phyloP scores from a whole-genome alignment of 441 rosid genomes.

The Populus tomentosa region DNA sequence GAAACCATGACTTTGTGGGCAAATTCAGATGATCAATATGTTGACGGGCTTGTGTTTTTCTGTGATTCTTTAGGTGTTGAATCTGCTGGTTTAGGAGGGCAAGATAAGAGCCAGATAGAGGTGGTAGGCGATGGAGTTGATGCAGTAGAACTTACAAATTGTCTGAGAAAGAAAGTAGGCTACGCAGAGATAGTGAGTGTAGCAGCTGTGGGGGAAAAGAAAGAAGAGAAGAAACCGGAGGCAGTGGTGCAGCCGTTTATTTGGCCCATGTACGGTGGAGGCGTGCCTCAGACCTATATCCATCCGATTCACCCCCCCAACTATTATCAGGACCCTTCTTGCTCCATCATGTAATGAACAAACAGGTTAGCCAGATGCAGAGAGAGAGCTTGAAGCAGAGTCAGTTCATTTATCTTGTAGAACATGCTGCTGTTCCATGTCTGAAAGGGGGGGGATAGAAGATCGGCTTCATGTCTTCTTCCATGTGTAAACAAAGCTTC shows the following conservation, averaged over 20 bases:
- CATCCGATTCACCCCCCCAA: not conserved
- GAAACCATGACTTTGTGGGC: not conserved
- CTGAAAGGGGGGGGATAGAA: too few species aligned
- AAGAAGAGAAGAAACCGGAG: not conserved
- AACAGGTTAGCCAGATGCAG: too few species aligned
- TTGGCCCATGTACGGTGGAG: not conserved
- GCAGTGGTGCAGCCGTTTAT: not conserved
- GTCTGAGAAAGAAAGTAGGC: conserved; percentile 37
- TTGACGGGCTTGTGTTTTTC: not conserved
- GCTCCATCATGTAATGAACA: not conserved
- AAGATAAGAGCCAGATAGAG: conserved; percentile 48
- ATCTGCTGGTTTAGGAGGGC: conserved; percentile 35
- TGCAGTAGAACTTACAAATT: conserved; percentile 27
- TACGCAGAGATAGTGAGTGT: conserved; percentile 25
- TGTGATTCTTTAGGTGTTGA: conserved; percentile 34
- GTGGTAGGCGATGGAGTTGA: conserved; percentile 43
- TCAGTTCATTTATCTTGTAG: not conserved
- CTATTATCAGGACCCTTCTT: not conserved
- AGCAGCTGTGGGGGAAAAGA: not conserved
- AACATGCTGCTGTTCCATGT: too few species aligned
- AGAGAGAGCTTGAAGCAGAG: not conserved
- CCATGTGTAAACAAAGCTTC: too few species aligned
- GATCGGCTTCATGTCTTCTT: too few species aligned
- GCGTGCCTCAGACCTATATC: not conserved
- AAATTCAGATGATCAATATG: not conserved